Evolutionary conservation across 441 rosid genomes (phyloP), one percentile per base, ranked within the genome.

Genomic region (Daphne laureola): DNA sequence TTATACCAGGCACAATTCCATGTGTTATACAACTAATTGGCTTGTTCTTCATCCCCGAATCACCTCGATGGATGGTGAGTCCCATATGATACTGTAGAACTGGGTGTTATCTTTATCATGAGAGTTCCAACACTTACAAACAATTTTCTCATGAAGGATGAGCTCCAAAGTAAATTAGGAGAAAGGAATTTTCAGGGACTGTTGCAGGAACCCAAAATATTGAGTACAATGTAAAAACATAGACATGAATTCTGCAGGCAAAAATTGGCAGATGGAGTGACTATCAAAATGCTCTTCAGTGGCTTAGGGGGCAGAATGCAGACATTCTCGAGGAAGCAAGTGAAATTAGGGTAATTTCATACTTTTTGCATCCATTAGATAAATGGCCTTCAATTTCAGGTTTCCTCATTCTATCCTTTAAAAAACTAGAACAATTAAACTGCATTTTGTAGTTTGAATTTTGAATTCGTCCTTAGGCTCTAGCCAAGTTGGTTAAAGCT

Each of bases 1-100:
- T 63, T 18, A 50, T 53, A 69, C 52, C 64, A 78, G 87, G 80
- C 43, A 51, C 56, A 23, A 14, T 78, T 56, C 87, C 87, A 31
- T 76, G 84, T 46, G 46, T 72, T 14, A 6, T 81, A 25, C 84
- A 78, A 59, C 59, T 78, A 42, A n/a, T 76, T 3, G 80, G 79
- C 31, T 40, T 76, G 40, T 69, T 57, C 67, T 53, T 81, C 64
- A 66, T 81, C 55, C 83, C 81, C 5, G 81, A 81, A 53, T 78
- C 87, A 27, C 87, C 87, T 8, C 72, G 87, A 67, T 81, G 80
- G 80, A 66, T 75, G 78, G 87, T 78, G 62, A 15, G 62, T 69
- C 40, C n/a, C 49, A 43, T 17, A 8, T 5, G 23, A 45, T 14
- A 12, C 4, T 38, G 51, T 14, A 47, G 53, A 14, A 31, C 52